These are phyloP conservation scores for Cutaneotrichosporon sp. DNA, from an alignment of 1,284 basidiomycete genomes.

Conservation along the genomic window DNA sequence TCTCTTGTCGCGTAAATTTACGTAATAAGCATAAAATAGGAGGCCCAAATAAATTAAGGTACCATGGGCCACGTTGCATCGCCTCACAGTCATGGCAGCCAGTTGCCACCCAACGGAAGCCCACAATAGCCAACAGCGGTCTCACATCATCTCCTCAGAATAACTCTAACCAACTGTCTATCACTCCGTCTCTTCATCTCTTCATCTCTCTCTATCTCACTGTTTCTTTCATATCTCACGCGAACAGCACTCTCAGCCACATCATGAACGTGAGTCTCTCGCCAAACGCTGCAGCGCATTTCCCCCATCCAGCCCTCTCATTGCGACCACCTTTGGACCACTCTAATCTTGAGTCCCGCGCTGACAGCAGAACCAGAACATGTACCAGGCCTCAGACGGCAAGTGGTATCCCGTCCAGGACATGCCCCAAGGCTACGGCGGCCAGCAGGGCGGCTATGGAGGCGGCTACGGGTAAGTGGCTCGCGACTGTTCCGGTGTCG, in stretches of 20 bases:
- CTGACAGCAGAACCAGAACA: constrained; percentile 9
- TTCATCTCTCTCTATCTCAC: not conserved
- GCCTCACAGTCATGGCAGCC: no score
- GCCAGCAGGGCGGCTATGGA: constrained; percentile 3
- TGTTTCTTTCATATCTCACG: no score
- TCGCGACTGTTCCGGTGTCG: not conserved
- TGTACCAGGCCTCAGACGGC: constrained; percentile 23
- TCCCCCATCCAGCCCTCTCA: not conserved
- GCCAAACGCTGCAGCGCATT: not conserved
- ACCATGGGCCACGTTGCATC: no score
- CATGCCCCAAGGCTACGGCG: constrained; percentile 14
- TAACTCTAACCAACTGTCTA: no score
- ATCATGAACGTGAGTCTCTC: constrained; percentile 9
- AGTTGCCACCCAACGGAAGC: no score
- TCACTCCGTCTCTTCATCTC: no score
- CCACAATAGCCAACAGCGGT: no score
- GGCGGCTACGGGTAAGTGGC: not conserved
- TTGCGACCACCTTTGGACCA: not conserved
- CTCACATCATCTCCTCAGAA: no score
- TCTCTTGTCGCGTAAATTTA: no score
- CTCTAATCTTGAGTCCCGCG: not conserved
- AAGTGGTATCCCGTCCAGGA: constrained; percentile 19
- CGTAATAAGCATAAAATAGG: no score
- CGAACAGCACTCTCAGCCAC: not conserved
- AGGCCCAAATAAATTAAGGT: no score